These are phyloP conservation scores for Metschnikowia matae DNA, from an alignment of 805 yeast species.

Conservation along the genomic window DNA sequence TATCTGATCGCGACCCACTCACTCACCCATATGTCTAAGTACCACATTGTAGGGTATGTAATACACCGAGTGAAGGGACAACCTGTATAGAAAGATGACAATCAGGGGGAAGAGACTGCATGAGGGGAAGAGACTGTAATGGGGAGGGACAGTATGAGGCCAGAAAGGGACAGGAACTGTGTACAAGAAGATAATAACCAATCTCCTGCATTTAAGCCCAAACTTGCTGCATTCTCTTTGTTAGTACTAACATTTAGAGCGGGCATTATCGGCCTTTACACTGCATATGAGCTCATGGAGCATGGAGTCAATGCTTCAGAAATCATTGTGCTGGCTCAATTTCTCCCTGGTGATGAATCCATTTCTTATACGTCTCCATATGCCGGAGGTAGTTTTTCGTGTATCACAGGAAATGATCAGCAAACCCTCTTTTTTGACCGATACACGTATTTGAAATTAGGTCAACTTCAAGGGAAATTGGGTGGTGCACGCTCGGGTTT, in stretches of 20 bases:
- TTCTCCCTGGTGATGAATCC: conserved; percentile 75
- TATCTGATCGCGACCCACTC: neutral
- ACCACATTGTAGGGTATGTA: conserved; percentile 13
- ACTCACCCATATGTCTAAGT: conserved; percentile 5
- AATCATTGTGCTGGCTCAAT: conserved; percentile 59
- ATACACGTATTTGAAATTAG: conserved; percentile 50
- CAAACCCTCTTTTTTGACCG: conserved; percentile 46
- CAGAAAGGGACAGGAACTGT: too few species aligned
- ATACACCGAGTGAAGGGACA: too few species aligned
- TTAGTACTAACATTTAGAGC: conserved; percentile 13
- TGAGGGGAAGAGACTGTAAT: too few species aligned
- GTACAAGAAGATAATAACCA: too few species aligned
- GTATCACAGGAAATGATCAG: conserved; percentile 54
- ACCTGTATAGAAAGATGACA: too few species aligned
- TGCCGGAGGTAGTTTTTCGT: conserved; percentile 49
- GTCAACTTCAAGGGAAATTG: conserved; percentile 38
- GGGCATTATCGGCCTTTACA: conserved; percentile 63
- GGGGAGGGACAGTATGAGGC: too few species aligned
- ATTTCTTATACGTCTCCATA: conserved; percentile 74
- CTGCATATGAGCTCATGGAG: conserved; percentile 63
- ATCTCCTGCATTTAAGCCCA: too few species aligned
- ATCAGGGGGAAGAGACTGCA: too few species aligned
- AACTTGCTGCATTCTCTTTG: neutral
- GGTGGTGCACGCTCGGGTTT: conserved; percentile 56
- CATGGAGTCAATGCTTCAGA: conserved; percentile 36